These are phyloP conservation scores for Pseudogymnoascus sp. DNA, from an alignment of 2,329 filamentous ascomycete species.

Conservation along the genomic window DNA sequence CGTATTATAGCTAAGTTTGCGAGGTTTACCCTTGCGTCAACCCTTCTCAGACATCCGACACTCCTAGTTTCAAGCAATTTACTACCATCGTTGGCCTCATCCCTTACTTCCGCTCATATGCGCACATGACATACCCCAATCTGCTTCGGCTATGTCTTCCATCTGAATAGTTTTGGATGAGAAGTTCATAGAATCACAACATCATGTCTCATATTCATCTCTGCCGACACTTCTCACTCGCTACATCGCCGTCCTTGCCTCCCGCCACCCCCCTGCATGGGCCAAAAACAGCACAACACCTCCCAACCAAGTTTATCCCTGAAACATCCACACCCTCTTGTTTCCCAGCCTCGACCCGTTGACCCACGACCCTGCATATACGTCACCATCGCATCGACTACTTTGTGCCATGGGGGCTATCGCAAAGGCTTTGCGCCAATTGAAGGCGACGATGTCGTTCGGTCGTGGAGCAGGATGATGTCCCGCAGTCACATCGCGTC, in stretches of 20 bases:
- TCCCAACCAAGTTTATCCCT: slow-evolving; percentile 5
- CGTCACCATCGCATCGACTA: neutral
- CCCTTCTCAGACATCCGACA: neutral
- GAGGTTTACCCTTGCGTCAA: neutral
- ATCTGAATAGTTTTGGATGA: neutral
- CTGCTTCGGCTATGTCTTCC: neutral
- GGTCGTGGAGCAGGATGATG: neutral
- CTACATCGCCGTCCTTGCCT: neutral
- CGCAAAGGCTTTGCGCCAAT: neutral
- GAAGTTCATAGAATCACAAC: neutral
- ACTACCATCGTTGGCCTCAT: neutral
- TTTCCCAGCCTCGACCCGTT: slow-evolving; percentile 1
- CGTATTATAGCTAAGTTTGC: neutral
- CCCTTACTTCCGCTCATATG: neutral
- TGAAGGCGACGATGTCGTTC: neutral
- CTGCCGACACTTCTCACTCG: neutral
- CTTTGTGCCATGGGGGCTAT: neutral
- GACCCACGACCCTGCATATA: slow-evolving; percentile 6
- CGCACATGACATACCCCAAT: slow-evolving; percentile 1
- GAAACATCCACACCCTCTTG: slow-evolving; percentile 2
- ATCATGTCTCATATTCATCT: neutral
- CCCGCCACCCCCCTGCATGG: neutral
- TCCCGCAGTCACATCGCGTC: neutral
- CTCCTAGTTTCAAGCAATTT: neutral
- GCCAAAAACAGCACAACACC: neutral